Conservation (phyloP, 176 grass and related monocot genomes). For the Musa itinerans region DNA sequence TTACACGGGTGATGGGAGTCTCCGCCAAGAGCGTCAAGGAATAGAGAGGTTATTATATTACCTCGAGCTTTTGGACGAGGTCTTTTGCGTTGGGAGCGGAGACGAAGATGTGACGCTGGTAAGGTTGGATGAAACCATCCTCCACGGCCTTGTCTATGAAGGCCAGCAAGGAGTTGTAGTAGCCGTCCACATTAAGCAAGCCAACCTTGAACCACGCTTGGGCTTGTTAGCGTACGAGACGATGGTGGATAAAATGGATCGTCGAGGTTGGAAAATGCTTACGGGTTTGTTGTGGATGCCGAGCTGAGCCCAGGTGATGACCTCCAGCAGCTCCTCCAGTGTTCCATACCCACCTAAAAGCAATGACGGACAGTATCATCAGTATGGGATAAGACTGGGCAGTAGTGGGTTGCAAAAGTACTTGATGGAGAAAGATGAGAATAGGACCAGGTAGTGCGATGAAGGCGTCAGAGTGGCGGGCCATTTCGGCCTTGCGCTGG, state of each 20-base stretch:
- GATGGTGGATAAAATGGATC: too few relatives aligned
- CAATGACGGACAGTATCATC: not conserved
- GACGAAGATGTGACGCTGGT: conserved; percentile 87
- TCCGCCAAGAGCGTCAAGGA: not conserved
- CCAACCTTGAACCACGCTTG: conserved; percentile 39
- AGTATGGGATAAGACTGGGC: not conserved
- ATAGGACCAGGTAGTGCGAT: conserved; percentile 64
- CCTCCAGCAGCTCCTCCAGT: conserved; percentile 88
- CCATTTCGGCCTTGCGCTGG: conserved; percentile 97
- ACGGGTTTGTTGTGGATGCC: conserved; percentile 97
- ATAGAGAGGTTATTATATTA: not conserved
- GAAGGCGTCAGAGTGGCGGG: conserved; percentile 81
- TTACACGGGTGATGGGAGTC: not conserved
- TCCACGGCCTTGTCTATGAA: conserved; percentile 98
- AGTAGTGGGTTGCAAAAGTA: not conserved
- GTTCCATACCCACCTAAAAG: conserved; percentile 79
- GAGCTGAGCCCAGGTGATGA: conserved; percentile 88
- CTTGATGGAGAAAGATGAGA: not conserved
- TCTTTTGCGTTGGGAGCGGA: conserved; percentile 46
- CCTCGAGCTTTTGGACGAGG: conserved; percentile 94
- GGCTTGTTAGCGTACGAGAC: not conserved
- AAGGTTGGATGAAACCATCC: conserved; percentile 84
- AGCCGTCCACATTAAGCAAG: conserved; percentile 89
- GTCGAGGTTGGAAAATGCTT: not conserved
- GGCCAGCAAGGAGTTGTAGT: conserved; percentile 79